Base-by-base conservation (phyloP, 2,329 filamentous ascomycete genomes). In the Alternaria sp. region DNA sequence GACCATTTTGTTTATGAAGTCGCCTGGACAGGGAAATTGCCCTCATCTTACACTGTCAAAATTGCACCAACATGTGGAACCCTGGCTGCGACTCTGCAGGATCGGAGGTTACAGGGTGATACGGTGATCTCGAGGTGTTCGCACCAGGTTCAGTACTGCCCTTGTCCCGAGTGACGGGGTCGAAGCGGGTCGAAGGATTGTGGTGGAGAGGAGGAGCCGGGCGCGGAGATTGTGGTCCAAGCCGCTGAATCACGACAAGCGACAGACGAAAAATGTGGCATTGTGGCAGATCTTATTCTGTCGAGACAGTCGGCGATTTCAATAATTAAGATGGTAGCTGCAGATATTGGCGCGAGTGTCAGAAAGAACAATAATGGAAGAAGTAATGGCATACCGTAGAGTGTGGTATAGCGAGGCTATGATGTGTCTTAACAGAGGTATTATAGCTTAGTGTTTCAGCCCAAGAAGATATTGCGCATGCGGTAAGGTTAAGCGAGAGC, bases 381-480 rank as follows among this genome's bases (percentile, higher is more conserved):
- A 34, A 51, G 47, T 51, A 56, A 54, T 24, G 24, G 39, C 55
- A 57, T 61, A 54, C 28, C 46, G 51, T 43, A 51, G 39, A 42
- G 24, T 36, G 54, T 36, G 59, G 42, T 42, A 61, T 51, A 34
- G 53, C 57, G 52, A 62, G 49, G 51, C 39, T 54, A 38, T 51
- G 53, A 57, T 55, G 48, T 48, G 56, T 49, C 64, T 70, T 71
- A 71, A 56, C 36, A 56, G 51, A 54, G 49, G 42, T 63, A 22
- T 62, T 73, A 74, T 67, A 65, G 55, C 65, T 72, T 75, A 71
- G 62, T 71, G 73, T 75, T 75, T 75, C 73, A 74, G 69, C 65
- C 64, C 59, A 66, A 64, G 54, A 68, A 70, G 54, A 65, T 71
- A 74, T 71, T 68, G 69, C 63, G 64, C 62, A 69, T 72, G 68